A percentile compares a stretch with the other conserved stretches of the same genome.
Conservation (phyloP, 1,284 basidiomycete species). For the Cerrena zonata region DNA sequence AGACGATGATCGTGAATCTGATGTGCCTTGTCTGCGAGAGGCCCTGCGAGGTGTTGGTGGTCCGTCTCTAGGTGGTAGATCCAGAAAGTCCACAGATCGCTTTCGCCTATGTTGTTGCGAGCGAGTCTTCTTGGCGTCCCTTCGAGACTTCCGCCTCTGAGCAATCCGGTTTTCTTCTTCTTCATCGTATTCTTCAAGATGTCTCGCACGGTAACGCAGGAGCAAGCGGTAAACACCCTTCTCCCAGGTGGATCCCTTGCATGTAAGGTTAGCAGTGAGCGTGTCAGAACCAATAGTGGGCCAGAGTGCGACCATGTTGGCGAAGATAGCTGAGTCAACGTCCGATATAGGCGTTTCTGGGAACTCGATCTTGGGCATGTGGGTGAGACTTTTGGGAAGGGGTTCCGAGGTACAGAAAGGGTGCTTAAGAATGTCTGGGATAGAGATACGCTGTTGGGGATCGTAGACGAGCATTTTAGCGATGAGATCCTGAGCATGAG, state of each 20-base stretch:
- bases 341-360: slow-evolving; percentile 67
- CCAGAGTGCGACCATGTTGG: slow-evolving; percentile 89
- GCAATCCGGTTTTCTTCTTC: slow-evolving; percentile 38
- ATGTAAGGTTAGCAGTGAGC: slow-evolving; percentile 64
- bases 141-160: slow-evolving; percentile 27
- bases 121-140: slow-evolving; percentile 15
- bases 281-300: slow-evolving; percentile 67
- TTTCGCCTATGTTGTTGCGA: slow-evolving; percentile 7
- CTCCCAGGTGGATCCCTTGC: slow-evolving; percentile 75
- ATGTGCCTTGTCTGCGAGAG: slow-evolving; percentile 11
- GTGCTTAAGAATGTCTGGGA: slow-evolving; percentile 80
- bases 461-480: slow-evolving; percentile 84
- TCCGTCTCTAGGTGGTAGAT: slow-evolving; percentile 48
- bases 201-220: slow-evolving; percentile 68
- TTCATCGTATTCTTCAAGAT: slow-evolving; percentile 65
- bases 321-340: slow-evolving; percentile 87
- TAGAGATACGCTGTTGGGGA: slow-evolving; percentile 78
- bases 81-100: slow-evolving; percentile 8
- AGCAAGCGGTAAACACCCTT: slow-evolving; percentile 89
- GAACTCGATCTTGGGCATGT: slow-evolving; percentile 62
- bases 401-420: slow-evolving; percentile 80
- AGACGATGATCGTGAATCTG: slow-evolving; percentile 12
- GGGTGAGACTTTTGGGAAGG: slow-evolving; percentile 45
- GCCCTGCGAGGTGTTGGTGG: slow-evolving; percentile 60
- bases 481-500: slow-evolving; percentile 79